Evolutionary conservation across 176 grass and related monocot genomes (phyloP), one percentile per base, ranked within the genome.

Genomic region (Hsuehochloa calcarea): DNA sequence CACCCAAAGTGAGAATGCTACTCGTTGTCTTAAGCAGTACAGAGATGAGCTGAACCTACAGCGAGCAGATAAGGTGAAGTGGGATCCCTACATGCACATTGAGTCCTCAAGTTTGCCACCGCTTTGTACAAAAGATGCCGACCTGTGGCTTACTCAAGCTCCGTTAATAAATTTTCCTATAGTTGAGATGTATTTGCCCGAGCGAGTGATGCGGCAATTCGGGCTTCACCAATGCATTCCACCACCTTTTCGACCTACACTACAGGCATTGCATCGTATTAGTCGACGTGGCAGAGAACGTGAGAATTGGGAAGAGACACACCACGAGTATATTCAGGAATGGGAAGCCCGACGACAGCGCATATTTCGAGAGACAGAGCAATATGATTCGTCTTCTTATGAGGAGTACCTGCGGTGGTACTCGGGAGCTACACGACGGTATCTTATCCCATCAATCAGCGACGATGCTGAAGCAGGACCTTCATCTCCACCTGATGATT

Each of bases 91-190:
- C 39, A 20, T 70, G 58, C 61, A 65, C 41, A 78, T 85, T n/a
- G 88, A 85, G 65, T 69, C 85, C 38, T 90, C 83, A 6, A 80
- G 75, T 19, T 75, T 91, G 31, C 86, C 86, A 69, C 68, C 58
- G 22, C 80, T 94, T 43, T 94, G 89, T 82, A 88, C 86, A 86
- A 79, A 74, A 75, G 86, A 83, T 69, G 77, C 78, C 0, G 89
- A 91, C 51, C 67, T 94, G n/a, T 91, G 92, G 85, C 84, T 94
- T 75, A 91, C 92, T 31, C 89, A 88, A 88, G 82, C 88, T 86
- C 88, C 82, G 12, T 20, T 91, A 31, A 90, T 93, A 82, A 85
- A 91, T 72, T 93, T 93, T 77, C 86, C 88, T 75, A 88, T 93
- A 75, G 85, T 93, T 52, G 91, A 93, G 79, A 88, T 91, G 82